phyloP scores from a whole-genome alignment of 2,329 filamentous ascomycete genomes.

The Curvularia sp. region DNA sequence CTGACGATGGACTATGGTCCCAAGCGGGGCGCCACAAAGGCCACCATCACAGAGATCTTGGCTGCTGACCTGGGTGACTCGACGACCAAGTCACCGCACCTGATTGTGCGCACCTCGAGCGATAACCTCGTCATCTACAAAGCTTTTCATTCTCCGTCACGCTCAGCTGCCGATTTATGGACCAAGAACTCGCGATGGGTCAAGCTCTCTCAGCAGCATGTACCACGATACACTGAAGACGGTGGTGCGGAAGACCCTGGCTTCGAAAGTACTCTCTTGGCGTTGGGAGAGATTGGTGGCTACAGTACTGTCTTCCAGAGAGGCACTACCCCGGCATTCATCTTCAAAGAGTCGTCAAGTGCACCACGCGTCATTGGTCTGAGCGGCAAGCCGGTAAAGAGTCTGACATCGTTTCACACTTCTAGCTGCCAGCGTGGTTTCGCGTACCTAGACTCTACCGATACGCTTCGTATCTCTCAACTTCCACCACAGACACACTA shows the following conservation, averaged over 20 bases:
- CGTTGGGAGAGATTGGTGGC: constrained; percentile 72
- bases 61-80: constrained; percentile 85
- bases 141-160: constrained; percentile 66
- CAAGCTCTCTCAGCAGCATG: constrained; percentile 73
- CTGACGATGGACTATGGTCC: constrained; percentile 74
- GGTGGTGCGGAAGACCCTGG: constrained; percentile 57
- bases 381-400: constrained; percentile 71
- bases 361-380: constrained; percentile 77
- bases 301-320: constrained; percentile 85
- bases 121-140: constrained; percentile 90
- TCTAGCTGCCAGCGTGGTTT: constrained; percentile 81
- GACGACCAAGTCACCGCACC: constrained; percentile 73
- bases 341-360: constrained; percentile 82
- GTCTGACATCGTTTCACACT: constrained; percentile 78
- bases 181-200: constrained; percentile 72
- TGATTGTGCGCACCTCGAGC: constrained; percentile 81
- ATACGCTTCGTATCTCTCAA: constrained; percentile 76
- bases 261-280: constrained; percentile 60
- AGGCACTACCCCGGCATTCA: constrained; percentile 78
- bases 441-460: constrained; percentile 69
- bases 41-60: constrained; percentile 78
- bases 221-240: constrained; percentile 66
- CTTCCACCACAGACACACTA: constrained; percentile 73
- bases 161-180: constrained; percentile 55
- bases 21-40: constrained; percentile 74